Evolutionary conservation across 495 filamentous ascomycete genomes (phyloP).

Genomic region (Penicillium cosmopolitanum): DNA sequence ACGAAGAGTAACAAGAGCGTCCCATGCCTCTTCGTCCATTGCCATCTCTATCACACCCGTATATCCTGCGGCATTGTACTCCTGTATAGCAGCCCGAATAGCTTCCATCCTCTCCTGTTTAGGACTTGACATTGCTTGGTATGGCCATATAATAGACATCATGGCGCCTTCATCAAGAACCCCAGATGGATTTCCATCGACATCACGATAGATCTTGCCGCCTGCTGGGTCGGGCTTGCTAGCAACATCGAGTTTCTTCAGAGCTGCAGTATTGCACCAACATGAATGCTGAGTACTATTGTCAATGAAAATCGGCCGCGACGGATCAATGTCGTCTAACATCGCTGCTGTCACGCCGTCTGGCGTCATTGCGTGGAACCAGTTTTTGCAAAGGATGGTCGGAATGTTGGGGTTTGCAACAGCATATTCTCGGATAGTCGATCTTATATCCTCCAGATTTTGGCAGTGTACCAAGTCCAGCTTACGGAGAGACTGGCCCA

Average conservation of each 20-base stretch:
- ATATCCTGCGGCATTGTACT: slow-evolving; percentile 14
- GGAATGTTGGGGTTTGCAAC: slow-evolving; percentile 43
- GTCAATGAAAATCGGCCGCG: slow-evolving; percentile 64
- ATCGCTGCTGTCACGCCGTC: slow-evolving; percentile 49
- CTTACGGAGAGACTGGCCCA: slow-evolving; percentile 50
- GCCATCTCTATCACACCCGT: slow-evolving; percentile 65
- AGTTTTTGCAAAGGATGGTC: slow-evolving; percentile 60
- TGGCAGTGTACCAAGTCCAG: slow-evolving; percentile 54
- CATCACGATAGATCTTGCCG: slow-evolving; percentile 57
- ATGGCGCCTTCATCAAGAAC: slow-evolving; percentile 60
- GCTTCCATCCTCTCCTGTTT: slow-evolving; percentile 53
- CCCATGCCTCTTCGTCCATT: slow-evolving; percentile 62
- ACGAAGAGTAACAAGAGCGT: slow-evolving; percentile 50
- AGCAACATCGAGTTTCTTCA: slow-evolving; percentile 54
- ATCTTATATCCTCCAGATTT: slow-evolving; percentile 54
- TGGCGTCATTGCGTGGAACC: slow-evolving; percentile 63
- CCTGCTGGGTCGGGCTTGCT: slow-evolving; percentile 54
- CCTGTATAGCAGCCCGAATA: slow-evolving; percentile 27
- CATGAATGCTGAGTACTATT: slow-evolving; percentile 64
- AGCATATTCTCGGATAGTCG: slow-evolving; percentile 50
- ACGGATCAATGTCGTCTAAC: slow-evolving; percentile 54
- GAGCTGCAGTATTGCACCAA: slow-evolving; percentile 61
- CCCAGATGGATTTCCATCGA: slow-evolving; percentile 50
- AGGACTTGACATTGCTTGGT: slow-evolving; percentile 51
- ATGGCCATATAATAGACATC: slow-evolving; percentile 62